Evolutionary conservation across 176 grass and related monocot genomes (phyloP).

Genomic region (Lolium multiflorum): DNA sequence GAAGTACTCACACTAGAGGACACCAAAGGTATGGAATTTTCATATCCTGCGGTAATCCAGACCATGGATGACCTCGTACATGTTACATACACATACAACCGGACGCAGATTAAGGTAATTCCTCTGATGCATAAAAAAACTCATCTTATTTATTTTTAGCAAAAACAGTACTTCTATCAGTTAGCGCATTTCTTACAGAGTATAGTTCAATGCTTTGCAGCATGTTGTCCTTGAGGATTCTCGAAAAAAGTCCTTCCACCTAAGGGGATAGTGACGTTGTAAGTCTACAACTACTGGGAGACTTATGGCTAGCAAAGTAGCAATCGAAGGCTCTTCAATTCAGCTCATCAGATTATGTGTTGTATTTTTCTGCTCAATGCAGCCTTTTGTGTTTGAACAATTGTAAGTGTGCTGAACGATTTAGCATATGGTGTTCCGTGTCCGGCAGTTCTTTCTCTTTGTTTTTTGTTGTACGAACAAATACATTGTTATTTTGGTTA

Average conservation of each 20-base stretch:
- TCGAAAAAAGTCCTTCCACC: conserved; percentile 41
- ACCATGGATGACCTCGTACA: conserved; percentile 56
- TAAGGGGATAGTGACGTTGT: conserved; percentile 30
- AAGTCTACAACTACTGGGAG: conserved; percentile 19
- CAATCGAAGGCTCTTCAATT: conserved; percentile 20
- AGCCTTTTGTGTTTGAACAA: neutral
- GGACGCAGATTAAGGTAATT: conserved; percentile 59
- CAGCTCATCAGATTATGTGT: conserved; percentile 26
- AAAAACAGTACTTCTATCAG: neutral
- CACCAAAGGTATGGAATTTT: conserved; percentile 60
- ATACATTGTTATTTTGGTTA: conserved; percentile 1
- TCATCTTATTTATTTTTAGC: neutral
- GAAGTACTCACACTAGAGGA: conserved; percentile 61
- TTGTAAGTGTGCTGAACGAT: conserved; percentile 7
- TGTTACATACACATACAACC: conserved; percentile 70
- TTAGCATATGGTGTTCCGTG: conserved; percentile 23
- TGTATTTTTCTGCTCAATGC: neutral
- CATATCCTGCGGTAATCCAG: conserved; percentile 63
- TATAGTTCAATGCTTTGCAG: conserved; percentile 44
- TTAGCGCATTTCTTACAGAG: neutral
- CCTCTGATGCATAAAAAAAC: neutral
- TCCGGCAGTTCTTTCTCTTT: conserved; percentile 5
- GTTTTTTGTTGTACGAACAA: conserved; percentile 6
- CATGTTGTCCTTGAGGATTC: conserved; percentile 44
- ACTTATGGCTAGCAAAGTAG: neutral